Evolutionary conservation across 192 early-diverging fungal species (phyloP).

Genomic region (Umbelopsis vinacea): DNA sequence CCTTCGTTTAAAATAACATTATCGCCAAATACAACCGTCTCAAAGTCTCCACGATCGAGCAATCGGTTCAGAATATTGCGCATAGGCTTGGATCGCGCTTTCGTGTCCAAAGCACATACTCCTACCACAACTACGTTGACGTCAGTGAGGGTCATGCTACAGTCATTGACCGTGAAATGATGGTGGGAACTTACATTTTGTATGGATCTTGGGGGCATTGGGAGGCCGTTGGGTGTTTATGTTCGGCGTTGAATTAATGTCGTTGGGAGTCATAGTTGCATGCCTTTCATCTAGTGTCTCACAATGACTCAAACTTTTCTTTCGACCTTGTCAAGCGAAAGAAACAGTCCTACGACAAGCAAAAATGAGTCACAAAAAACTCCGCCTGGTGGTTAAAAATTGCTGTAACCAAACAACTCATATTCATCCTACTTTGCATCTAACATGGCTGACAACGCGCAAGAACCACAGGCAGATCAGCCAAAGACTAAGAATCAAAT

Average conservation of each 20-base stretch:
- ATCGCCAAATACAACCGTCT: conserved; percentile 92
- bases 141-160: not conserved
- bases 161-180: not conserved
- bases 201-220: not conserved
- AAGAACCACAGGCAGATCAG: conserved; percentile 9
- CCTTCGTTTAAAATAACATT: conserved; percentile 96
- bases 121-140: conserved; percentile 66
- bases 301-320: conserved; percentile 1
- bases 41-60: conserved; percentile 67
- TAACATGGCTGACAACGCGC: conserved; percentile 11
- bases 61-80: conserved; percentile 85
- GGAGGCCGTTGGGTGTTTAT: too few relatives aligned
- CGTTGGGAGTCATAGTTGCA: conserved; percentile 5
- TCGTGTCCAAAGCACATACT: conserved; percentile 90
- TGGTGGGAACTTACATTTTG: conserved; percentile 1
- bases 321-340: not conserved
- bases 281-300: not conserved
- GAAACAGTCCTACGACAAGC: not conserved
- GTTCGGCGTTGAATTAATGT: not conserved
- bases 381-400: not conserved
- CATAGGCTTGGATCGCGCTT: conserved; percentile 97
- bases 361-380: conserved; percentile 23
- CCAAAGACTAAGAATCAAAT: conserved; percentile 79
- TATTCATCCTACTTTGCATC: not conserved
- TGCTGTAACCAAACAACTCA: not conserved